Evolutionary conservation across 176 grass and related monocot species (phyloP).

Genomic region (Zoysia japonica): DNA sequence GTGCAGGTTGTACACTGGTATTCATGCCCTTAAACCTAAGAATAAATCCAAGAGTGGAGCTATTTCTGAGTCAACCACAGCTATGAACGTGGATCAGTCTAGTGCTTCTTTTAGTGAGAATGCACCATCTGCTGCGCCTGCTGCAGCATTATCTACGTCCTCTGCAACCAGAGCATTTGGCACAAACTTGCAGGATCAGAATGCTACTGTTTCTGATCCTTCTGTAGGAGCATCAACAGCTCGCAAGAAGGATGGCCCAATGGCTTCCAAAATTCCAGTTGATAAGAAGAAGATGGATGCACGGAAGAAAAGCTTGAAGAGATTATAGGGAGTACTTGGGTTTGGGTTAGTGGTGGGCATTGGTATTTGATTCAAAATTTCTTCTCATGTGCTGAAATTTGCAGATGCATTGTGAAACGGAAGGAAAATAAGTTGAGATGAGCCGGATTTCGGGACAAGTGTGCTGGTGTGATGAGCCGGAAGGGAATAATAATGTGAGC

Average conservation of each 20-base stretch:
- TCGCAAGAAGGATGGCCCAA: slow-evolving; percentile 1
- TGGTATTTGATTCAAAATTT: slow-evolving; percentile 4
- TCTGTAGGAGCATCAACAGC: slow-evolving; percentile 39
- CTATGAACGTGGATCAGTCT: slow-evolving; percentile 63
- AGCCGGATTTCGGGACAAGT: background rate
- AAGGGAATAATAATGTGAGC: slow-evolving; percentile 15
- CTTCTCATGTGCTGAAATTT: too few relatives aligned
- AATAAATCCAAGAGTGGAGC: slow-evolving; percentile 60
- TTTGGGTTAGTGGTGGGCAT: background rate
- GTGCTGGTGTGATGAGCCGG: background rate
- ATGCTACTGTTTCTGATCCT: slow-evolving; percentile 41
- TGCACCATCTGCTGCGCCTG: slow-evolving; percentile 2
- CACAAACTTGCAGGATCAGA: slow-evolving; percentile 64
- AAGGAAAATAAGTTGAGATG: background rate
- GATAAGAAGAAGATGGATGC: slow-evolving; percentile 96
- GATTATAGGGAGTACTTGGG: slow-evolving; percentile 37
- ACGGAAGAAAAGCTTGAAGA: slow-evolving; percentile 94
- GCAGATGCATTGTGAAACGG: slow-evolving; percentile 17
- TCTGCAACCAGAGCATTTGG: slow-evolving; percentile 42
- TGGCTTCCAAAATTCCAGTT: slow-evolving; percentile 32
- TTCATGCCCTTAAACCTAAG: slow-evolving; percentile 75
- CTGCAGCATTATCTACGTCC: slow-evolving; percentile 43
- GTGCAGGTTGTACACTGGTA: slow-evolving; percentile 72
- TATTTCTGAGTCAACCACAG: slow-evolving; percentile 77
- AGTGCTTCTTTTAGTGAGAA: slow-evolving; percentile 47